phyloP scores from a whole-genome alignment of 2,329 filamentous ascomycete species.

The Arthrobotrys sphaeroides region DNA sequence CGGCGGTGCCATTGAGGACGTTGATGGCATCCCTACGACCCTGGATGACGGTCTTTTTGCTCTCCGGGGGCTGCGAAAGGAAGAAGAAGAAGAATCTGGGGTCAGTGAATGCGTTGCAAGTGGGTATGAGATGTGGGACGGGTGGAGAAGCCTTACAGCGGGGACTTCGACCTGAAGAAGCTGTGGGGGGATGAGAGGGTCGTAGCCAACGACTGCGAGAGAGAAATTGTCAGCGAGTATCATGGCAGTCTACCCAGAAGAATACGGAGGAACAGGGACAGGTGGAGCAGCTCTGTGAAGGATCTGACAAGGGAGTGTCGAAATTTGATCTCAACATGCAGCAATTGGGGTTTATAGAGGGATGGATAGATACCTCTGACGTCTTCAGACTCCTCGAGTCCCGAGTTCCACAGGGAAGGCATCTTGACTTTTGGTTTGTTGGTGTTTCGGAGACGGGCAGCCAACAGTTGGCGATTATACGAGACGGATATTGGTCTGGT shows the following conservation, averaged over 20 bases:
- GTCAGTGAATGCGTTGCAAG: slow-evolving; percentile 30
- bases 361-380: slow-evolving; percentile 53
- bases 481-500: too few species aligned
- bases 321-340: too few species aligned
- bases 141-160: slow-evolving; percentile 51
- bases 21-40: slow-evolving; percentile 71
- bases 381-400: slow-evolving; percentile 56
- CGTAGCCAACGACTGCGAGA: slow-evolving; percentile 56
- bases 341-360: background rate
- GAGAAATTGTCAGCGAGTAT: slow-evolving; percentile 1
- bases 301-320: too few species aligned
- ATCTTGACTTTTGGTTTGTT: slow-evolving; percentile 15
- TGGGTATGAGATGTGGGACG: background rate
- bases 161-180: slow-evolving; percentile 58
- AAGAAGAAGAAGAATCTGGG: background rate
- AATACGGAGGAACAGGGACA: slow-evolving; percentile 1
- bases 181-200: slow-evolving; percentile 57
- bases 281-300: too few species aligned
- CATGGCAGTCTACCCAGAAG: background rate
- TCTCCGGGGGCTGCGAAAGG: slow-evolving; percentile 60
- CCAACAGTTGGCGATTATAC: background rate
- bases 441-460: slow-evolving; percentile 10
- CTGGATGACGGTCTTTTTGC: slow-evolving; percentile 67
- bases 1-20: slow-evolving; percentile 70
- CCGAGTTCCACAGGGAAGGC: slow-evolving; percentile 52